These are phyloP conservation scores for Bipolaris gigantea DNA, from an alignment of 2,329 filamentous ascomycete genomes.

Conservation along the genomic window DNA sequence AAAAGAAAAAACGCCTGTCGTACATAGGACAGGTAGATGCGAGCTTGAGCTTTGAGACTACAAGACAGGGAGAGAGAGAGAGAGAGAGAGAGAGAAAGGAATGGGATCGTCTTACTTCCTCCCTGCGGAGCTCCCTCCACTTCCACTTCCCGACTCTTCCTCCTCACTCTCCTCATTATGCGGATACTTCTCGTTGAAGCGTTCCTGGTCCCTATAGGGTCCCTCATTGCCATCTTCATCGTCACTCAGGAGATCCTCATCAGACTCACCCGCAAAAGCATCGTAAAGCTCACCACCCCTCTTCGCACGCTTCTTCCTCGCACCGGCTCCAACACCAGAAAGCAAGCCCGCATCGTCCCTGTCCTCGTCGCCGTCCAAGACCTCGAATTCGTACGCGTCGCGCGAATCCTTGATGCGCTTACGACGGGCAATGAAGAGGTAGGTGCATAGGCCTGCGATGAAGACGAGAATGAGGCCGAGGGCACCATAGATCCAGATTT, in stretches of 20 bases:
- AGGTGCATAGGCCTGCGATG: slow-evolving; percentile 76
- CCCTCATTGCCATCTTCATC: slow-evolving; percentile 47
- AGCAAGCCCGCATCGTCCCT: slow-evolving; percentile 55
- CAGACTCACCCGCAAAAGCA: slow-evolving; percentile 92
- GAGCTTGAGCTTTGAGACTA: not conserved
- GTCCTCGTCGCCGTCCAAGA: slow-evolving; percentile 78
- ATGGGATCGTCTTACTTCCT: slow-evolving; percentile 24
- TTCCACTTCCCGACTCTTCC: slow-evolving; percentile 23
- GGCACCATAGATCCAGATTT: slow-evolving; percentile 91
- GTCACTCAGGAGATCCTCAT: slow-evolving; percentile 64
- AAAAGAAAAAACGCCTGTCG: no score
- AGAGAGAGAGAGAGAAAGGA: no score
- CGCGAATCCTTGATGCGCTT: slow-evolving; percentile 74
- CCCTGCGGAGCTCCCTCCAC: slow-evolving; percentile 23
- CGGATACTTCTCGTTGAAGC: slow-evolving; percentile 40
- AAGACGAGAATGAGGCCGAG: slow-evolving; percentile 83
- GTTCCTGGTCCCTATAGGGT: slow-evolving; percentile 38
- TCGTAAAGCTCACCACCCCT: slow-evolving; percentile 93
- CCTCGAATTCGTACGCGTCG: slow-evolving; percentile 91
- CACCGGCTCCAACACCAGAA: slow-evolving; percentile 37
- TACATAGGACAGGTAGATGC: not conserved
- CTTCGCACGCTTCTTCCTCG: slow-evolving; percentile 53
- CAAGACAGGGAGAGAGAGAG: not conserved
- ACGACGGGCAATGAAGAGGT: slow-evolving; percentile 77
- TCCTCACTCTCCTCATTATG: slow-evolving; percentile 30